A percentile compares a stretch with the other conserved stretches of the same genome.
These are phyloP conservation scores for Heimioporus sp. DNA, from an alignment of 768 basidiomycete genomes.

Conservation along the genomic window DNA sequence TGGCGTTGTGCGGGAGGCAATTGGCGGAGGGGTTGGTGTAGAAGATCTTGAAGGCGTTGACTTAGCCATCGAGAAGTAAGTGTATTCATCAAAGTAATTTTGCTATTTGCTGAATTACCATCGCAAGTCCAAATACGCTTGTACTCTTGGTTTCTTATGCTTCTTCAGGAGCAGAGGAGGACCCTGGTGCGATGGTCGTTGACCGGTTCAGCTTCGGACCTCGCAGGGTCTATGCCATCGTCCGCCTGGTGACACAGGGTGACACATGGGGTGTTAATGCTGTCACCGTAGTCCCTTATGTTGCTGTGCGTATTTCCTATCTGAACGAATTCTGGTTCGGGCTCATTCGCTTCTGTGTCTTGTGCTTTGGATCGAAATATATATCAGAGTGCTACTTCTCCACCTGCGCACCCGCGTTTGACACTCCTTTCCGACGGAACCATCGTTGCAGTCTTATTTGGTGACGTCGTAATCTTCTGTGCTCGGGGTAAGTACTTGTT, in stretches of 20 bases:
- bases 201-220: constrained; percentile 43
- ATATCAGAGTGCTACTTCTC: constrained; percentile 59
- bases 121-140: constrained; percentile 48
- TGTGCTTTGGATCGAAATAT: not conserved
- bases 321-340: not conserved
- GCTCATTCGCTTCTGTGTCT: not conserved
- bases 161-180: constrained; percentile 45
- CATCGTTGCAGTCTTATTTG: constrained; percentile 64
- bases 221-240: constrained; percentile 64
- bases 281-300: constrained; percentile 66
- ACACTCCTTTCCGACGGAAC: constrained; percentile 58
- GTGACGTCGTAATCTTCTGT: constrained; percentile 73
- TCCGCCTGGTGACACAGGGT: constrained; percentile 39
- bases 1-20: constrained; percentile 43
- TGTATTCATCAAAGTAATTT: not conserved
- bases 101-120: not conserved
- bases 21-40: constrained; percentile 45
- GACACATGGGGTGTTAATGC: constrained; percentile 29
- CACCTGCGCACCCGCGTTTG: constrained; percentile 71
- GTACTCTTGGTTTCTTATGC: constrained; percentile 69
- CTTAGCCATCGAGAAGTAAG: constrained; percentile 58
- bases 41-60: constrained; percentile 77
- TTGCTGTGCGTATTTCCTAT: constrained; percentile 52
- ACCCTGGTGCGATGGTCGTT: constrained; percentile 29
- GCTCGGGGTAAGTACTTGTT: constrained; percentile 48